Evolutionary conservation across 2,329 filamentous ascomycete genomes (phyloP), one percentile per base, ranked within the genome.

Genomic region (Penicillium corylophilum): DNA sequence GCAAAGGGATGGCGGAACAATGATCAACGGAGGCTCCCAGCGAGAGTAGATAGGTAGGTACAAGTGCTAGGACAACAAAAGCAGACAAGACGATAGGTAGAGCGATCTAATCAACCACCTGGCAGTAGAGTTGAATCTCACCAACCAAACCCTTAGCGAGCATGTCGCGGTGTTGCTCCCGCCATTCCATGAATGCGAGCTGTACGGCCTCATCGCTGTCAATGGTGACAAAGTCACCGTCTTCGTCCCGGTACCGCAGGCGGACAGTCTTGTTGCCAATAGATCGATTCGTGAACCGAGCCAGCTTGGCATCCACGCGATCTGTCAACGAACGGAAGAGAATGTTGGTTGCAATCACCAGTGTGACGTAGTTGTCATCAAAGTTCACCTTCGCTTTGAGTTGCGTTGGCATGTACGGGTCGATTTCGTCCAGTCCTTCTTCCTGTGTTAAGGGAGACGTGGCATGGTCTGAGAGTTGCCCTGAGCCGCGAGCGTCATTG

Each of bases 331-430:
- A 94, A 60, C 94, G 90, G 73, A 95, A 97, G 36, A 90, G 88
- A 64, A 97, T 97, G 69, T 95, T 96, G 73, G 90, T 95, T 28
- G 90, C 89, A 38, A 96, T 95, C 10, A 99, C 93, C n/a, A 99
- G 81, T 1, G 93, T 96, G 53, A 96, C 88, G 62, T 95, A 95
- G 67, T 92, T 94, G 42, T 88, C 88, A 41, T 94, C 90, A 67
- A 90, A 95, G 66, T 93, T 93, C 51, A 99, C 91, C 70, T 95
- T 95, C 45, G 96, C 92, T 74, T 96, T 97, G 46, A 99, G 81
- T 67, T 97, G 94, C 7, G 89, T 91, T 66, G 70, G 80, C 66
- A 80, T 79, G 50, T 63, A 76, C 71, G 76, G 61, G 67, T 81
- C 54, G 13, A 50, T 57, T 22, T 69, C 71, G 1, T 63, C 54